These are phyloP conservation scores for Aphanocladium album DNA, from an alignment of 2,329 filamentous ascomycete species.

Conservation along the genomic window DNA sequence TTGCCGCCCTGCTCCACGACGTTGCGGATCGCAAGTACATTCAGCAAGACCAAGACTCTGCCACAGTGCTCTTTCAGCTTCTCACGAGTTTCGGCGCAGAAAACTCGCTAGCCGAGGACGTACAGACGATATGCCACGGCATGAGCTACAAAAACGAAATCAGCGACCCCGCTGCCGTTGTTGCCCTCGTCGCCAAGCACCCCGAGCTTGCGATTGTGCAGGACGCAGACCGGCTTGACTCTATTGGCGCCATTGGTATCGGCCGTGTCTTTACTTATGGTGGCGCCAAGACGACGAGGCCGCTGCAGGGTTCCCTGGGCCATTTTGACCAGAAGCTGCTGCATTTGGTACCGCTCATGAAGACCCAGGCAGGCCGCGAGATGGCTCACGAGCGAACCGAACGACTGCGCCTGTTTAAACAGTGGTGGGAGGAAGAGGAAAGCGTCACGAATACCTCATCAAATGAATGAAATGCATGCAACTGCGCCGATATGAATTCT, in stretches of 20 bases:
- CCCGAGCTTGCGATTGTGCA: conserved; percentile 71
- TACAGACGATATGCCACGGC: conserved; percentile 68
- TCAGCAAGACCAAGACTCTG: conserved; percentile 48
- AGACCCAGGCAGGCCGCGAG: conserved; percentile 50
- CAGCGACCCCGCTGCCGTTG: conserved; percentile 56
- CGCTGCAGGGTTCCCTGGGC: conserved; percentile 60
- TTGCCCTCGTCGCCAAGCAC: conserved; percentile 51
- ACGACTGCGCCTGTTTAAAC: conserved; percentile 46
- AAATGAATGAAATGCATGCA: no score
- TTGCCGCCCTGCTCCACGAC: conserved; percentile 75
- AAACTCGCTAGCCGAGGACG: conserved; percentile 53
- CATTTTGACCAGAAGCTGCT: conserved; percentile 77
- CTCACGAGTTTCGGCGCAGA: conserved; percentile 55
- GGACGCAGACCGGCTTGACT: conserved; percentile 86
- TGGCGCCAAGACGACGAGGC: conserved; percentile 57
- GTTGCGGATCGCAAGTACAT: conserved; percentile 83
- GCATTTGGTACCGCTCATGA: conserved; percentile 59
- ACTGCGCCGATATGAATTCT: no score
- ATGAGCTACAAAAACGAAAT: conserved; percentile 75
- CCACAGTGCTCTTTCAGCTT: conserved; percentile 50
- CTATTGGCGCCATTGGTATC: conserved; percentile 81
- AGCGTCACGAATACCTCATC: not conserved
- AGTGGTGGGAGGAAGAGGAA: conserved; percentile 44
- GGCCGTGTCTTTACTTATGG: conserved; percentile 57
- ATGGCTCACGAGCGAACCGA: conserved; percentile 50